Percentiles rank a stretch among this genome's conserved stretches.
phyloP scores from a whole-genome alignment of 2,329 filamentous ascomycete genomes.

The Leptographium radiaticola region DNA sequence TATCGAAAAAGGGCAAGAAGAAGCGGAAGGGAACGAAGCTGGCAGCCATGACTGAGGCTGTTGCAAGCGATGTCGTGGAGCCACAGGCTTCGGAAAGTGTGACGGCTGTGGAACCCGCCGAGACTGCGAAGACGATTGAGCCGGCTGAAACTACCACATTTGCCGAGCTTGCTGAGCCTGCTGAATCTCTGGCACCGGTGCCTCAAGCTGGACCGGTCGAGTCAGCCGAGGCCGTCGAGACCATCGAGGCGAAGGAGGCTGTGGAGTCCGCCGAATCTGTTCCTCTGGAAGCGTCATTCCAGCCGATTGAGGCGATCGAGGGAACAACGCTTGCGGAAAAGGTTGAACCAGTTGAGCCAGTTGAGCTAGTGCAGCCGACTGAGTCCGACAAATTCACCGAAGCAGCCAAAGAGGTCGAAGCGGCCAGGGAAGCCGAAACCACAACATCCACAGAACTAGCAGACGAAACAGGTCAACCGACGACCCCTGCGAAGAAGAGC shows the following conservation, averaged over 20 bases:
- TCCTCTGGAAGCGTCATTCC: not conserved
- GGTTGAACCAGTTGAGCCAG: not conserved
- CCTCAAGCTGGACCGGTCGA: not conserved
- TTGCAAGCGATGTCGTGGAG: not conserved
- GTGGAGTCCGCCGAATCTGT: not conserved
- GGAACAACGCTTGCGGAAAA: not conserved
- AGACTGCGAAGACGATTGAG: not conserved
- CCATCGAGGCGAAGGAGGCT: too few species aligned
- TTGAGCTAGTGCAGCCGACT: not conserved
- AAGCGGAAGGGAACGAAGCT: not conserved
- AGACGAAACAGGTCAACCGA: not conserved
- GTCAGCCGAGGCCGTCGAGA: not conserved
- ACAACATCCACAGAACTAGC: not conserved
- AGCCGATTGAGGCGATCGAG: not conserved
- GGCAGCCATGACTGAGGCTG: not conserved
- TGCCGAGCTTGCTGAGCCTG: not conserved
- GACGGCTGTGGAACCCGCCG: not conserved
- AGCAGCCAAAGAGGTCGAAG: not conserved
- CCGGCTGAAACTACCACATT: not conserved
- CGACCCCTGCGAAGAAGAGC: not conserved
- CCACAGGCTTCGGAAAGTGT: too few species aligned
- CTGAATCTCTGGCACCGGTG: not conserved
- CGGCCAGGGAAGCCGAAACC: not conserved
- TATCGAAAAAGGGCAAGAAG: not conserved
- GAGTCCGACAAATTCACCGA: not conserved